Evolutionary conservation across 2,329 filamentous ascomycete genomes (phyloP), one percentile per base, ranked within the genome.

Genomic region (Lachnum nothofagi): DNA sequence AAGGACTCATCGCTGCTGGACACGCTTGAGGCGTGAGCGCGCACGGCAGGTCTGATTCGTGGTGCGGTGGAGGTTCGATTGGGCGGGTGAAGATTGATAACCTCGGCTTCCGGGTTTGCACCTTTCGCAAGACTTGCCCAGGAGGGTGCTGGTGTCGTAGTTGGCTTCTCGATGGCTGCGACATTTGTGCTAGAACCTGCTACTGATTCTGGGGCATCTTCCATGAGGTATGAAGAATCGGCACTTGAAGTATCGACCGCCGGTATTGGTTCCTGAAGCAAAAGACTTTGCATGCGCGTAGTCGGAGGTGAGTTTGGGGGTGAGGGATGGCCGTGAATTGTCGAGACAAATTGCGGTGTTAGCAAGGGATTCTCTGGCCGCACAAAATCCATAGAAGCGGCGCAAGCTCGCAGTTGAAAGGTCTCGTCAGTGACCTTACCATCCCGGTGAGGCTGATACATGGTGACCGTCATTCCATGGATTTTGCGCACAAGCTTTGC

Each of bases 81-180:
- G 19, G 23, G 33, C 4, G 55, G 48, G 10, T 57, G 51, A 0
- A 61, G 31, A 23, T 62, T 52, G 39, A 63, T 54, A 9, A 53
- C 39, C 14, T 33, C 42, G 4, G 51, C 38, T 25, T 44, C 42
- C 14, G 51, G 53, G 5, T 48, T 46, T 3, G 58, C 54, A 12
- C 41, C 42, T n/a, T 48, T 47, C n/a, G 58, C 60, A 10, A 63
- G 56, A 22, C 51, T 57, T 12, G 61, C 61, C 61, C 61, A 63
- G 10, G 61, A 60, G 12, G 42, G 44, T 25, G 49, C 42, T 44
- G 52, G 46, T 2, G 54, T 44, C 29, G 20, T 10, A 12, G 42
- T 33, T 1, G 9, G 31, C 24, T 44, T 42, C 40, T 24, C 17
- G 5, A 10, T n/a, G 31, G 34, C 37, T 42, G 12, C 19, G 25